Evolutionary conservation across 2,329 filamentous ascomycete genomes (phyloP), one percentile per base, ranked within the genome.

Genomic region (Aspergillus nomiae): DNA sequence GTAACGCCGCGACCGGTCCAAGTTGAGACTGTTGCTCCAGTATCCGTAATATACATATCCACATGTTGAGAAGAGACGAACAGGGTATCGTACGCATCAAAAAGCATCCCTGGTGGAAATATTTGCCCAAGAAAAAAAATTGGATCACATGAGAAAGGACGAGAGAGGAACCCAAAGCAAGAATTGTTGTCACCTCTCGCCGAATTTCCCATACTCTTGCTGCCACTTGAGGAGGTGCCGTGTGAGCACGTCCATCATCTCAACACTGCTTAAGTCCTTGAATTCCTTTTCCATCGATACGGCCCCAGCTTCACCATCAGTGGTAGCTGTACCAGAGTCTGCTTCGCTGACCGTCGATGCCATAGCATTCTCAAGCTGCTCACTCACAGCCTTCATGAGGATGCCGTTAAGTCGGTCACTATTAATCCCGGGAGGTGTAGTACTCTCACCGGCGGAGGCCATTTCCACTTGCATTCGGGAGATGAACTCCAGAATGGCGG

Each of bases 211-310:
- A 75, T 81, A 93, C 72, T 91, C 86, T 67, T 90, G 89, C 79
- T 96, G 92, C 92, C 92, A 96, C 72, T 91, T 90, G 68, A 94
- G 86, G 71, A 96, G 84, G 74, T 93, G 89, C 65, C 90, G 85
- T 65, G 90, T 94, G 75, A 96, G 78, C 69, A 88, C 85, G 75
- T 96, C 92, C 92, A 96, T 96, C 92, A 96, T 96, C 78, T 96
- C 92, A 67, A 92, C 83, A 69, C 90, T 93, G 62, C 83, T 91
- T 67, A 97, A 81, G 10, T 90, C 86, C 69, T 89, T 91, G 76
- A 96, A 96, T 1, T 89, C 85, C 70, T 73, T 76, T 63, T 81
- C 77, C 54, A 77, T 74, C 51, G 67, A 63, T 21, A 64, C 67
- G n/a, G 45, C 45, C 21, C 61, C 61, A 24, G 62, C 50, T 54